A percentile compares a stretch with the other conserved stretches of the same genome.
These are phyloP conservation scores for Phytopythium ostracodes DNA, from an alignment of 352 stramenopile species.

Conservation along the genomic window DNA sequence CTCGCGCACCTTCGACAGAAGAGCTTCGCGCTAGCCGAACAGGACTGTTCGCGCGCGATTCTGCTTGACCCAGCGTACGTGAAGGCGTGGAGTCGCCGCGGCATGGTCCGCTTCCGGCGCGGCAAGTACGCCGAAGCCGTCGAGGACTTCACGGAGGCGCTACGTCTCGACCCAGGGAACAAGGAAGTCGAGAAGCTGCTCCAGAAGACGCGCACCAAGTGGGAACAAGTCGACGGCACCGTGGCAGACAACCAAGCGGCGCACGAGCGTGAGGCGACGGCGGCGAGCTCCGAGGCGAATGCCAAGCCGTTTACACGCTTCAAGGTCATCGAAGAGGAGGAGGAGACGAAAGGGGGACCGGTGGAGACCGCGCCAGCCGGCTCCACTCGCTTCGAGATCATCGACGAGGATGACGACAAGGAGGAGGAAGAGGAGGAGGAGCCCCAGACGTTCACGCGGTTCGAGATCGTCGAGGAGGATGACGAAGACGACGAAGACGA, in stretches of 20 bases:
- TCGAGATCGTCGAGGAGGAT: conserved; percentile 59
- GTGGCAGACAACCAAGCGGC: conserved; percentile 21
- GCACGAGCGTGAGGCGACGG: neutral
- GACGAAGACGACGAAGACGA: conserved; percentile 35
- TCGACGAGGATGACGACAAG: conserved; percentile 36
- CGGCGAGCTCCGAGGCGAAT: conserved; percentile 4
- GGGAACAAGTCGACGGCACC: conserved; percentile 56
- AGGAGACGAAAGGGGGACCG: neutral
- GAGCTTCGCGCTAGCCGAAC: conserved; percentile 81
- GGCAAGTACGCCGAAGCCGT: conserved; percentile 85
- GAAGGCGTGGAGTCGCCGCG: conserved; percentile 85
- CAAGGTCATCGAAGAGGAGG: conserved; percentile 44
- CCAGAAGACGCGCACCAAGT: conserved; percentile 67
- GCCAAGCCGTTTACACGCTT: conserved; percentile 41
- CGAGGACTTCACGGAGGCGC: conserved; percentile 73
- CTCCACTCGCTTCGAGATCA: conserved; percentile 73
- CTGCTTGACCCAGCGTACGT: conserved; percentile 76
- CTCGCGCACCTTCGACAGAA: conserved; percentile 77
- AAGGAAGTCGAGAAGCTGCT: conserved; percentile 78
- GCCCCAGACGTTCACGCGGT: conserved; percentile 36
- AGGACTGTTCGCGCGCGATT: conserved; percentile 80
- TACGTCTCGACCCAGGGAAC: conserved; percentile 63
- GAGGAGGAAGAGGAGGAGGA: conserved; percentile 14
- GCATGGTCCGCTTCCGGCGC: conserved; percentile 83
- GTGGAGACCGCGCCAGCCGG: neutral